Evolutionary conservation across 208 protist genomes (phyloP).

Genomic region (Porcisia deanei): DNA sequence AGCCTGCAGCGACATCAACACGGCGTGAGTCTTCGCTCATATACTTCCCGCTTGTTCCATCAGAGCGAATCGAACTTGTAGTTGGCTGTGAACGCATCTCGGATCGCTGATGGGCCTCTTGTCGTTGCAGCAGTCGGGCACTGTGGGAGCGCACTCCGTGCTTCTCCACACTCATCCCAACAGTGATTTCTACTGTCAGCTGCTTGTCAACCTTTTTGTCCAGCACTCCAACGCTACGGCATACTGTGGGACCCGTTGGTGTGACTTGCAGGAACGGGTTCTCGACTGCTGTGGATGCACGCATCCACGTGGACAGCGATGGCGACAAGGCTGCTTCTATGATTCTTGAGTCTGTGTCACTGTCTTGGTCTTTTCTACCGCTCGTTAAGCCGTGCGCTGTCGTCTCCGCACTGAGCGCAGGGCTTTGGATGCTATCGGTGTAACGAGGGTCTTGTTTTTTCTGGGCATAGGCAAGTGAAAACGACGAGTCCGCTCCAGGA

Average conservation of each 20-base stretch:
- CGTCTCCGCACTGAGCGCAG: neutral
- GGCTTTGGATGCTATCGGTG: neutral
- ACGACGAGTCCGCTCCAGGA: neutral
- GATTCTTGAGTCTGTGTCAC: conserved; percentile 3
- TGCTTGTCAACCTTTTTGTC: neutral
- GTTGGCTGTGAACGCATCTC: neutral
- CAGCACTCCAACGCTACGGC: neutral
- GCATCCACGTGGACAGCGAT: neutral
- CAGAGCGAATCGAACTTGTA: neutral
- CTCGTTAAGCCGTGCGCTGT: conserved; percentile 3
- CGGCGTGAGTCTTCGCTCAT: neutral
- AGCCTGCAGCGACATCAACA: neutral
- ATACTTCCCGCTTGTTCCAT: neutral
- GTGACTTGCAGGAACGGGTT: neutral
- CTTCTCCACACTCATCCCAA: neutral
- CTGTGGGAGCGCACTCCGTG: neutral
- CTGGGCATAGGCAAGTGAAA: neutral
- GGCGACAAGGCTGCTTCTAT: neutral
- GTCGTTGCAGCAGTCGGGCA: neutral
- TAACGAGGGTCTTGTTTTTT: neutral
- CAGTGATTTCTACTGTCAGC: neutral
- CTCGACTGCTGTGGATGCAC: neutral
- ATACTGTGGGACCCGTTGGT: neutral
- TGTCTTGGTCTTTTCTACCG: conserved; percentile 1
- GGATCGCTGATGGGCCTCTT: neutral